These are phyloP conservation scores for Combretum micranthum DNA, from an alignment of 345 rosid genomes.

Conservation along the genomic window DNA sequence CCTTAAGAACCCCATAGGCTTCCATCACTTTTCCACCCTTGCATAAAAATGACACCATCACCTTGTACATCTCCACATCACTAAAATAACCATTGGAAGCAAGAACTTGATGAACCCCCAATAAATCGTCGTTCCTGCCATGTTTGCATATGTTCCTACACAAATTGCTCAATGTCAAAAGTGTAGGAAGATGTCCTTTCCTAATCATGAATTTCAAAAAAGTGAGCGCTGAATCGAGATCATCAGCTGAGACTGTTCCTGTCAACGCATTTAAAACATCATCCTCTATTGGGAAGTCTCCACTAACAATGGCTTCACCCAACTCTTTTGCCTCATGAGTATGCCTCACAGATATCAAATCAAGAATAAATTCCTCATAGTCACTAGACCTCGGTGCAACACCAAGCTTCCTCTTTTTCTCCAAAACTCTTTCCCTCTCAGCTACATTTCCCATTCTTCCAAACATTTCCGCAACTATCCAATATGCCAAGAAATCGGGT, in stretches of 20 bases:
- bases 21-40: conserved; percentile 65
- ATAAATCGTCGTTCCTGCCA: conserved; percentile 40
- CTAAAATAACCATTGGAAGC: conserved; percentile 45
- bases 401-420: conserved; percentile 89
- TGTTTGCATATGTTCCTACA: conserved; percentile 63
- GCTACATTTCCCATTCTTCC: conserved; percentile 35
- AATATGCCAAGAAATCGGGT: conserved; percentile 89
- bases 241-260: conserved; percentile 63
- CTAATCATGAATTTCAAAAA: conserved; percentile 45
- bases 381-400: conserved; percentile 80
- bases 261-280: conserved; percentile 60
- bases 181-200: conserved; percentile 49
- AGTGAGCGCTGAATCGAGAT: conserved; percentile 48
- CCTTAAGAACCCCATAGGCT: conserved; percentile 65
- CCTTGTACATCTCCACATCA: conserved; percentile 43
- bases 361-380: conserved; percentile 55
- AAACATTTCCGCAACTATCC: conserved; percentile 73
- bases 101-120: conserved; percentile 42
- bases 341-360: conserved; percentile 49
- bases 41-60: conserved; percentile 64
- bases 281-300: conserved; percentile 68
- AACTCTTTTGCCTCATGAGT: conserved; percentile 59
- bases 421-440: conserved; percentile 52
- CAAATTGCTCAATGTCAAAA: conserved; percentile 54
- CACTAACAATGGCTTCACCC: conserved; percentile 56